phyloP scores from a whole-genome alignment of 106 monocot genomes.

The Apostasia shenzhenica region DNA sequence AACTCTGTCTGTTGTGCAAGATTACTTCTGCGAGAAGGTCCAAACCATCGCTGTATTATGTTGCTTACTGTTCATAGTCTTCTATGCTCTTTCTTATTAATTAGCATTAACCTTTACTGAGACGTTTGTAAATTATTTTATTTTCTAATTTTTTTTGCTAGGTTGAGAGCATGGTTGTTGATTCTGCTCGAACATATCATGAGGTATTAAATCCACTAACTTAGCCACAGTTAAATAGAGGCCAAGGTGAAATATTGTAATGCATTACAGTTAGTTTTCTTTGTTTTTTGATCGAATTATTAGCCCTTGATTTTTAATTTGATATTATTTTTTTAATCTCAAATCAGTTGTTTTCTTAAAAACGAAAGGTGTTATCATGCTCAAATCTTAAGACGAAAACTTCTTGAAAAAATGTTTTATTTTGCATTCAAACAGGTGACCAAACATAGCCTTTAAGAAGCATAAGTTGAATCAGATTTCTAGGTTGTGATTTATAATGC shows the following conservation, averaged over 20 bases:
- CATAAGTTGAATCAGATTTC: too few species aligned
- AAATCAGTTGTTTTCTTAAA: too few species aligned
- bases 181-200: conserved; percentile 90
- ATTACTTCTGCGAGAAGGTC: conserved; percentile 97
- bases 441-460: too few species aligned
- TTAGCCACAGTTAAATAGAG: not conserved
- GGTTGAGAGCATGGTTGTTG: conserved; percentile 86
- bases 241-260: not conserved
- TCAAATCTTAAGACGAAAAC: too few species aligned
- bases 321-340: too few species aligned
- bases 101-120: not conserved
- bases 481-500: too few species aligned
- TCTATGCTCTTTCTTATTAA: not conserved
- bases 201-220: conserved; percentile 34
- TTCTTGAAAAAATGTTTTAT: too few species aligned
- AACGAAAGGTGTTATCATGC: too few species aligned
- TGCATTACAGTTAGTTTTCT: not conserved
- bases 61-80: not conserved
- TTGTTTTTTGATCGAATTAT: not conserved
- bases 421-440: too few species aligned
- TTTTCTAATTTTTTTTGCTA: conserved; percentile 18
- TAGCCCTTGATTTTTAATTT: not conserved
- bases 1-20: conserved; percentile 84
- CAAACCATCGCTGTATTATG: conserved; percentile 3
- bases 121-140: not conserved